Evolutionary conservation across 2,329 filamentous ascomycete genomes (phyloP).

Genomic region (Aspergillus sp.): DNA sequence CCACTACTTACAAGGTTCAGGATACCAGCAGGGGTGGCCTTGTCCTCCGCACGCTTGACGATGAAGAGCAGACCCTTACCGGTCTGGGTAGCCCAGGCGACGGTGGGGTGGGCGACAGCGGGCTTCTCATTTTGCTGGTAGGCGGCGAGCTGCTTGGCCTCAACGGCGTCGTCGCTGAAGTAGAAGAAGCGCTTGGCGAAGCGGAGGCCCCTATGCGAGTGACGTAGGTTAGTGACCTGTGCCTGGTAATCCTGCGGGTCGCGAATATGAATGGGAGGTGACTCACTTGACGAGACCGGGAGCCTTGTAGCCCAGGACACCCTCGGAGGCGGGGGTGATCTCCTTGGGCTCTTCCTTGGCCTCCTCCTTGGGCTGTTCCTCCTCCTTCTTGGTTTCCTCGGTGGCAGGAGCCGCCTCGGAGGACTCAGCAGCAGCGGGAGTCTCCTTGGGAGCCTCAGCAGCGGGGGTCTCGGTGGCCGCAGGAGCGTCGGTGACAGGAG

Average conservation of each 20-base stretch:
- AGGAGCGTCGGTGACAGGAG: slow-evolving; percentile 35
- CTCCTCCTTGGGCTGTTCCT: slow-evolving; percentile 38
- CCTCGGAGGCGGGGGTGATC: slow-evolving; percentile 73
- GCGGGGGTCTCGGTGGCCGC: slow-evolving; percentile 39
- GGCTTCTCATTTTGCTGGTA: slow-evolving; percentile 91
- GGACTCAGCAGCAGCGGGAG: slow-evolving; percentile 21
- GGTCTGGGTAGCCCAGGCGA: slow-evolving; percentile 87
- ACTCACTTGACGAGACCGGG: slow-evolving; percentile 86
- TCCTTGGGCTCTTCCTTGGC: slow-evolving; percentile 35
- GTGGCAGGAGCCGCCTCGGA: slow-evolving; percentile 38
- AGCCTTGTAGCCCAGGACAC: slow-evolving; percentile 83
- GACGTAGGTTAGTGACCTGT: slow-evolving; percentile 10
- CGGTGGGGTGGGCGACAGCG: slow-evolving; percentile 71
- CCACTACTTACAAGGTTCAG: slow-evolving; percentile 72
- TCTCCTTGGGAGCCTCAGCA: slow-evolving; percentile 33
- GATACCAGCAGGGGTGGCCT: slow-evolving; percentile 74
- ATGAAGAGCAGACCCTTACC: slow-evolving; percentile 94
- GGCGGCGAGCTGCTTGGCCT: slow-evolving; percentile 67
- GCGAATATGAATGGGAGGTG: background rate
- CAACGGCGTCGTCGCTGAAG: slow-evolving; percentile 71
- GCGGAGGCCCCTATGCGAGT: slow-evolving; percentile 68
- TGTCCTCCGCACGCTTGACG: slow-evolving; percentile 78
- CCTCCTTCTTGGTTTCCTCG: slow-evolving; percentile 32
- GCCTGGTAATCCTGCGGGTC: background rate
- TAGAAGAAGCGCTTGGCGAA: slow-evolving; percentile 94